Evolutionary conservation across 2,329 filamentous ascomycete species (phyloP).

Genomic region (Trichoderma arundinaceum): DNA sequence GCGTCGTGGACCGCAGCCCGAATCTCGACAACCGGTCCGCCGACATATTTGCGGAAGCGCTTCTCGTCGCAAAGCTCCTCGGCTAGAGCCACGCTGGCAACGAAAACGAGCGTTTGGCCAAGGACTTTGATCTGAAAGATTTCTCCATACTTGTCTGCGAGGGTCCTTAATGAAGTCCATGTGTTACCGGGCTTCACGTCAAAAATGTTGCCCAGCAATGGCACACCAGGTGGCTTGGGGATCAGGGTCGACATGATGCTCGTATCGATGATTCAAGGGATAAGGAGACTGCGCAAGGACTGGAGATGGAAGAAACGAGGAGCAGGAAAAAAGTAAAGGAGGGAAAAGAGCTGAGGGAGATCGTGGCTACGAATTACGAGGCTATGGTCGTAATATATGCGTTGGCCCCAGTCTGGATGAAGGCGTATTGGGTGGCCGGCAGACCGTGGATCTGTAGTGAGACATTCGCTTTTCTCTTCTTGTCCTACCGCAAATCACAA

Average conservation of each 20-base stretch:
- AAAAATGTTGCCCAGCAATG: slow-evolving; percentile 48
- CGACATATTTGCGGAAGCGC: slow-evolving; percentile 60
- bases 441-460: slow-evolving; percentile 29
- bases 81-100: slow-evolving; percentile 55
- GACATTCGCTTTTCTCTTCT: slow-evolving; percentile 15
- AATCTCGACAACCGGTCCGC: slow-evolving; percentile 59
- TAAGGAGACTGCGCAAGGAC: background rate
- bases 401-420: background rate
- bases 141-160: slow-evolving; percentile 46
- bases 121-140: slow-evolving; percentile 49
- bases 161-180: slow-evolving; percentile 46
- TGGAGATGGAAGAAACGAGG: background rate
- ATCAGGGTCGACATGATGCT: slow-evolving; percentile 47
- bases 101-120: slow-evolving; percentile 48
- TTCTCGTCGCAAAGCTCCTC: slow-evolving; percentile 59
- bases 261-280: background rate
- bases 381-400: slow-evolving; percentile 18
- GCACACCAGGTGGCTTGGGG: slow-evolving; percentile 44
- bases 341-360: background rate
- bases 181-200: slow-evolving; percentile 46
- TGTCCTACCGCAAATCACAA: slow-evolving; percentile 8
- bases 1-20: slow-evolving; percentile 56
- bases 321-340: background rate
- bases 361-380: background rate
- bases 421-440: slow-evolving; percentile 6